phyloP scores from a whole-genome alignment of 176 grass and related monocot genomes.

The Cocos nucifera region DNA sequence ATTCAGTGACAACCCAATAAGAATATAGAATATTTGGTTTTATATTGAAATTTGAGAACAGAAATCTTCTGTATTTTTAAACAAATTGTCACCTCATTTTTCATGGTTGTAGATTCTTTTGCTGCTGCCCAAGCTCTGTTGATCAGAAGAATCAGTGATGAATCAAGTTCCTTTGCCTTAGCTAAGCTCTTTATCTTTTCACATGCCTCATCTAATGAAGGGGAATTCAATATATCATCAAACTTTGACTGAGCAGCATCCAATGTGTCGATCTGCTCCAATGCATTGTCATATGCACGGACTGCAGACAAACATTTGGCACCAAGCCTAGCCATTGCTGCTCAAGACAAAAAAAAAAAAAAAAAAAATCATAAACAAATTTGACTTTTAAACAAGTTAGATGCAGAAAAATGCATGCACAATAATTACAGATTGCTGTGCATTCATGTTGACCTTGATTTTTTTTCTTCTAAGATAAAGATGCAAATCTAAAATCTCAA shows the following conservation, averaged over 20 bases:
- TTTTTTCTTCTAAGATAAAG: too few relatives aligned
- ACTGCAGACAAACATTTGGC: conserved; percentile 87
- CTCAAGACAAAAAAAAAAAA: conserved; percentile 14
- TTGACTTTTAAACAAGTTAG: too few relatives aligned
- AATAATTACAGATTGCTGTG: too few relatives aligned
- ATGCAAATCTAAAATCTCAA: too few relatives aligned
- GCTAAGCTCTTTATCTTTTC: conserved; percentile 67
- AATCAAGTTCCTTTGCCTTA: conserved; percentile 78
- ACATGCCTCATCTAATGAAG: conserved; percentile 67
- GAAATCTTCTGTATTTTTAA: too few relatives aligned
- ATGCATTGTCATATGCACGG: conserved; percentile 65
- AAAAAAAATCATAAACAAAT: too few relatives aligned
- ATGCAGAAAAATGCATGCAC: too few relatives aligned
- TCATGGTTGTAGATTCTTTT: conserved; percentile 68
- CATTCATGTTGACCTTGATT: too few relatives aligned
- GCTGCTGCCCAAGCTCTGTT: conserved; percentile 79
- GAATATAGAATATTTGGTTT: too few relatives aligned
- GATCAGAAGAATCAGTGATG: conserved; percentile 88
- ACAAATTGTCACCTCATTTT: conserved; percentile 36
- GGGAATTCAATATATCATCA: conserved; percentile 78
- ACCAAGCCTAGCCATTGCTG: conserved; percentile 75
- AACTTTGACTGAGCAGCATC: conserved; percentile 77
- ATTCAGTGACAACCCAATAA: too few relatives aligned
- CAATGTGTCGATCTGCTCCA: conserved; percentile 53
- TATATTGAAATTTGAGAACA: too few relatives aligned